Evolutionary conservation across 495 filamentous ascomycete species (phyloP), one percentile per base, ranked within the genome.

Genomic region (Letharia lupina): DNA sequence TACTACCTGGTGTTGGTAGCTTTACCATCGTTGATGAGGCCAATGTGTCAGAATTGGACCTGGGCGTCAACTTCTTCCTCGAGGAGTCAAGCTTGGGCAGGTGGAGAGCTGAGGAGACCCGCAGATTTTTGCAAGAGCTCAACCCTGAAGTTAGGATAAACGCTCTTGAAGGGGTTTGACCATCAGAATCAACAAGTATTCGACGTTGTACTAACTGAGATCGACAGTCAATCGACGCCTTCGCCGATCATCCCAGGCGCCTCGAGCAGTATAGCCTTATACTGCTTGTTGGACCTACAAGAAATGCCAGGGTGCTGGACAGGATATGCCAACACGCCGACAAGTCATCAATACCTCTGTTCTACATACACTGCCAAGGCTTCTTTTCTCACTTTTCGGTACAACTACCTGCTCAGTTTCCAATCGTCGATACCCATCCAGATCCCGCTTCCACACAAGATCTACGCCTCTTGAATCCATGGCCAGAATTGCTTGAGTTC

Each of bases 1-100:
- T 98, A 1, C 77, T 99, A 56, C 94, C 94, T 65, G 91, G 93
- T 40, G 88, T 98, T 72, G 94, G 95, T 16, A 86, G 87, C n/a
- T 97, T 96, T 74, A 95, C 90, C 4, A 96, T 99, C 66, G 86
- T 91, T 57, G 94, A 99, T 72, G 85, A 89, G 13, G 83, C 85
- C 1, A 75, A 79, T 13, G 93, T 99, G 28, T 81, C 79, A 0
- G 91, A 97, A 67, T 79, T 84, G 15, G 95, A 99, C 71, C 75
- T 98, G 52, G 94, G 94, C 5, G 89, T 96, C 65, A 98, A 98
- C 76, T 99, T 99, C 82, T 98, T 99, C 68, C 79, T 98, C 13
- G 91, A 96, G 67, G 85, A 90, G 69, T 78, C 82, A 33, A 87
- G 86, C 63, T 71, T 96, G 57, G 93, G 93, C 23, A 87, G 85